phyloP scores from a whole-genome alignment of 345 rosid species.

The Populus deltoides region DNA sequence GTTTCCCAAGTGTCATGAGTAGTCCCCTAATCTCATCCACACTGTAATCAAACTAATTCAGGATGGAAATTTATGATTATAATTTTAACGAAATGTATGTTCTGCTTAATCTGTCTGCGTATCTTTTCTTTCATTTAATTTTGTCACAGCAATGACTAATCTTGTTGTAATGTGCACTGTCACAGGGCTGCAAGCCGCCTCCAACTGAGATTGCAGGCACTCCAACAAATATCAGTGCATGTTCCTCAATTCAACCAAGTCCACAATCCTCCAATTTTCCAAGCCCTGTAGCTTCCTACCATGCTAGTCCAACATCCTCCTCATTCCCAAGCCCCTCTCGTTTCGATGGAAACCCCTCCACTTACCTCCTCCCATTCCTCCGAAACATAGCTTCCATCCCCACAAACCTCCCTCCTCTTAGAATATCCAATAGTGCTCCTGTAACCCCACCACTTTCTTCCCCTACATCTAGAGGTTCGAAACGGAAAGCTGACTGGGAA shows the following conservation, averaged over 20 bases:
- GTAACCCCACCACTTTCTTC: slow-evolving; percentile 38
- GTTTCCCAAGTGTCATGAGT: neutral
- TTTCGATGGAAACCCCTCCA: slow-evolving; percentile 28
- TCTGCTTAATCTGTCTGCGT: neutral
- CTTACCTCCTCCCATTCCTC: slow-evolving; percentile 32
- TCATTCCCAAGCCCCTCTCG: slow-evolving; percentile 32
- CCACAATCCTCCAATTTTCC: slow-evolving; percentile 35
- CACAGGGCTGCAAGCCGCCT: slow-evolving; percentile 29
- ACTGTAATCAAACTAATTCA: neutral
- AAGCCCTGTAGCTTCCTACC: slow-evolving; percentile 34
- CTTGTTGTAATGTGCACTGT: neutral
- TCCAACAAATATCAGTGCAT: slow-evolving; percentile 26
- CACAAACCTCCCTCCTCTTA: slow-evolving; percentile 30
- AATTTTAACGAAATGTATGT: neutral
- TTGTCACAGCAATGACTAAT: neutral
- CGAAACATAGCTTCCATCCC: slow-evolving; percentile 35
- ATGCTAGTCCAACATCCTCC: slow-evolving; percentile 35
- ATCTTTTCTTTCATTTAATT: neutral
- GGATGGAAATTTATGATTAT: neutral
- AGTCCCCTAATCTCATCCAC: neutral
- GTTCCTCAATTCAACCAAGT: slow-evolving; percentile 34
- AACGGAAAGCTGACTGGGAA: slow-evolving; percentile 56
- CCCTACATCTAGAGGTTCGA: slow-evolving; percentile 25
- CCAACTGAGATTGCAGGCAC: slow-evolving; percentile 23
- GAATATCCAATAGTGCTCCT: slow-evolving; percentile 38